A percentile compares a stretch with the other conserved stretches of the same genome.
phyloP scores from a whole-genome alignment of 129 eudicot species.

The Centaurea solstitialis region DNA sequence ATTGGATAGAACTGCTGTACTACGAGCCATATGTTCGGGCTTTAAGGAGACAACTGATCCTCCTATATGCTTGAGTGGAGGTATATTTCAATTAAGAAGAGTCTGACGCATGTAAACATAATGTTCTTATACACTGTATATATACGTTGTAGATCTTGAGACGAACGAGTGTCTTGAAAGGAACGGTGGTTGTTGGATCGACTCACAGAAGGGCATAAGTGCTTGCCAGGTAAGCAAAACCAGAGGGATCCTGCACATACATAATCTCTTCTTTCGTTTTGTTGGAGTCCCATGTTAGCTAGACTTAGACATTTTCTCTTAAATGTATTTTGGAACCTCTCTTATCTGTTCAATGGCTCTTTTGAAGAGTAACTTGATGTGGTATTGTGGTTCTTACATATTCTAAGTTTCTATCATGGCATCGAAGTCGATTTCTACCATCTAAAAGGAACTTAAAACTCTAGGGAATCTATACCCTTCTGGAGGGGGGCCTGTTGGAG shows the following conservation, averaged over 20 bases:
- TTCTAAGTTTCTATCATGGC: not conserved
- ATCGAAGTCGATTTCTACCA: not conserved
- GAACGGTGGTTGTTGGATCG: conserved; percentile 95
- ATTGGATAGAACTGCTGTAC: conserved; percentile 77
- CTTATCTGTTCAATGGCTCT: not conserved
- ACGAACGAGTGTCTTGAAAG: conserved; percentile 82
- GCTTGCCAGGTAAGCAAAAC: conserved; percentile 76
- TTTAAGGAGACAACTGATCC: conserved; percentile 89
- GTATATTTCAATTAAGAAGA: conserved; percentile 31
- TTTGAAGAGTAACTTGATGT: not conserved
- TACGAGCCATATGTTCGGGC: conserved; percentile 89
- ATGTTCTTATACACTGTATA: conserved; percentile 7
- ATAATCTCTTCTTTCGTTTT: not conserved
- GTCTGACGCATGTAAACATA: not conserved
- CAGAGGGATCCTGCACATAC: not conserved
- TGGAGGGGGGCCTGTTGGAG: not conserved
- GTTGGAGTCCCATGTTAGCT: not conserved
- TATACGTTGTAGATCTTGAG: conserved; percentile 65
- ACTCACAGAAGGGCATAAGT: conserved; percentile 52
- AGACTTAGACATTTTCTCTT: not conserved
- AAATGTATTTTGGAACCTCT: not conserved
- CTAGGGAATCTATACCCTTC: not conserved
- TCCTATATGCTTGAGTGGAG: conserved; percentile 82
- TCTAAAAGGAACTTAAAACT: not conserved
- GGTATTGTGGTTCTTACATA: not conserved